phyloP scores from a whole-genome alignment of 192 early-diverging fungal species.

The Gaertneriomyces semiglobifer region DNA sequence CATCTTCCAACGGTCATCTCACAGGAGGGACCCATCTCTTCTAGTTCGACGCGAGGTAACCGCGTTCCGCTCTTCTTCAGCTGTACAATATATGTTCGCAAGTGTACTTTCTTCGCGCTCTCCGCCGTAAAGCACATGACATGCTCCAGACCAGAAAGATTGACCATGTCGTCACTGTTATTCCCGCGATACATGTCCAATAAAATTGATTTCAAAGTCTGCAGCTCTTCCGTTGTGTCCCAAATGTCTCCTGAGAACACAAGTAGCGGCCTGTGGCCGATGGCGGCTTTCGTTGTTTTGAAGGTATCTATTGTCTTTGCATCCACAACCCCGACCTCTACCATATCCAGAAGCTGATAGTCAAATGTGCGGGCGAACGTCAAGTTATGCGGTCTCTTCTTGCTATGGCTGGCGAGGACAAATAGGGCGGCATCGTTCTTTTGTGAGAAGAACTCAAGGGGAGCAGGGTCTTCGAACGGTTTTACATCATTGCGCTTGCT shows the following conservation, averaged over 20 bases:
- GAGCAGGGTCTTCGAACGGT: conserved; percentile 92
- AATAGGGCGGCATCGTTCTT: conserved; percentile 95
- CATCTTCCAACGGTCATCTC: conserved; percentile 78
- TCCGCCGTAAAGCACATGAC: conserved; percentile 78
- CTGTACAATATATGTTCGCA: conserved; percentile 76
- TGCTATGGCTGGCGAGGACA: conserved; percentile 86
- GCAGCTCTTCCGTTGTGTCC: conserved; percentile 63
- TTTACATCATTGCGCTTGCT: conserved; percentile 92
- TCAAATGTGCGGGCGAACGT: conserved; percentile 90
- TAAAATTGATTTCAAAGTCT: conserved; percentile 76
- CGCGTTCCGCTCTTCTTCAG: conserved; percentile 82
- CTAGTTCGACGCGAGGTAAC: conserved; percentile 84
- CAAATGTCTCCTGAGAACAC: conserved; percentile 89
- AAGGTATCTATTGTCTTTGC: conserved; percentile 68
- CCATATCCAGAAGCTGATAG: conserved; percentile 90
- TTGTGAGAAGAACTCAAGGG: conserved; percentile 88
- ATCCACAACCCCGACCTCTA: conserved; percentile 83
- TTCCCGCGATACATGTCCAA: conserved; percentile 90
- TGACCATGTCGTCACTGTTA: conserved; percentile 60
- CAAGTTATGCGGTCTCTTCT: conserved; percentile 95
- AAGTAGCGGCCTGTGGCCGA: conserved; percentile 86
- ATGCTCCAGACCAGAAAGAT: conserved; percentile 85
- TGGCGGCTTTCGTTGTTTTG: conserved; percentile 55
- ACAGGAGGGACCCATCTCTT: conserved; percentile 88
- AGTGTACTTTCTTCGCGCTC: conserved; percentile 64